A percentile compares a stretch with the other conserved stretches of the same genome.
These are phyloP conservation scores for Vitis hybrid DNA, from an alignment of 177 flowering plant genomes.

Conservation along the genomic window DNA sequence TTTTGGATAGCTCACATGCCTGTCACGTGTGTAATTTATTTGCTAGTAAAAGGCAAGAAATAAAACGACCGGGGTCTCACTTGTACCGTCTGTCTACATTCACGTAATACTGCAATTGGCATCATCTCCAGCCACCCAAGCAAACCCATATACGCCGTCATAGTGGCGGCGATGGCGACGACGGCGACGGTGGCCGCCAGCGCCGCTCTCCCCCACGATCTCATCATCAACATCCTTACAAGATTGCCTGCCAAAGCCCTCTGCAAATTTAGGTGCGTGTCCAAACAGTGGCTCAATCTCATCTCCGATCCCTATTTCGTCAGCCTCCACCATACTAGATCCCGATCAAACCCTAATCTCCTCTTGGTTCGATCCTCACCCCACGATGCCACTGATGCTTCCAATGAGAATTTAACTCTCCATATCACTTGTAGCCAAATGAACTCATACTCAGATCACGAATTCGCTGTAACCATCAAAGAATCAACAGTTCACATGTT, in stretches of 20 bases:
- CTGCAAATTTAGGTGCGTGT: not conserved
- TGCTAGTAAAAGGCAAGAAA: too few relatives aligned
- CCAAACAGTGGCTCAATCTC: not conserved
- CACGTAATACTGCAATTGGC: too few relatives aligned
- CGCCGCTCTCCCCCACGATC: not conserved
- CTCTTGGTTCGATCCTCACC: not conserved
- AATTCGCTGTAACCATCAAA: not conserved
- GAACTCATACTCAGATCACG: not conserved
- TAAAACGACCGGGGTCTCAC: too few relatives aligned
- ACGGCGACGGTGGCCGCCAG: too few relatives aligned
- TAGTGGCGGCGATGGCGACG: too few relatives aligned
- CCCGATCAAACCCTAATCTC: not conserved
- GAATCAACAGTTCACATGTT: not conserved
- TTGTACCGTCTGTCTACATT: too few relatives aligned
- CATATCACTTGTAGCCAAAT: not conserved
- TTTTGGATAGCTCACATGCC: too few relatives aligned
- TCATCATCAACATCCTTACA: not conserved
- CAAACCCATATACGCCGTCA: too few relatives aligned
- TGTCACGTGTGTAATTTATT: too few relatives aligned
- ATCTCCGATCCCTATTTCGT: not conserved
- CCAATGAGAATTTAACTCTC: not conserved
- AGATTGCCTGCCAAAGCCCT: not conserved
- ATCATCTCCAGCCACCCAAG: too few relatives aligned
- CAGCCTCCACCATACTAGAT: not conserved
- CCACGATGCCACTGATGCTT: not conserved